phyloP scores from a whole-genome alignment of 2,329 filamentous ascomycete genomes.

The Aureobasidium musti region DNA sequence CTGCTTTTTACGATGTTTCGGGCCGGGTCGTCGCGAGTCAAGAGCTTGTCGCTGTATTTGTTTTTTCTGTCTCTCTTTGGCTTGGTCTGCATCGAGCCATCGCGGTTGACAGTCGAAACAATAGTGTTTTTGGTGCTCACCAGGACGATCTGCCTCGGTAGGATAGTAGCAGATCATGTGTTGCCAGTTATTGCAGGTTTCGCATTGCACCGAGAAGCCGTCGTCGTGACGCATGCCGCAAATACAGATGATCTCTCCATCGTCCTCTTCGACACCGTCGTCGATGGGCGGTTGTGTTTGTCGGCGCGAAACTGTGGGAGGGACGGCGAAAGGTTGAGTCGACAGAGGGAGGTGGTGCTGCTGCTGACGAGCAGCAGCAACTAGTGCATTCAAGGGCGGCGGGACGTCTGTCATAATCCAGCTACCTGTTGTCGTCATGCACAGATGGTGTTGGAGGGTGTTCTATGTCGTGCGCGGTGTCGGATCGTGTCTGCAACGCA shows the following conservation, averaged over 20 bases:
- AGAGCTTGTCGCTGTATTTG: constrained; percentile 46
- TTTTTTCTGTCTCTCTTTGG: constrained; percentile 37
- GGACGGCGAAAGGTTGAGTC: constrained; percentile 1
- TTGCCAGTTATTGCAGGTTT: constrained; percentile 95
- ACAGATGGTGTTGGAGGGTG: not conserved
- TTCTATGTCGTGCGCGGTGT: constrained; percentile 27
- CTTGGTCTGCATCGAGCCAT: constrained; percentile 64
- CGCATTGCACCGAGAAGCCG: constrained; percentile 95
- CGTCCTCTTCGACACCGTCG: constrained; percentile 63
- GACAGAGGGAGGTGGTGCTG: constrained; percentile 19
- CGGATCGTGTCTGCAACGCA: constrained; percentile 23
- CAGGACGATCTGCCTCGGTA: constrained; percentile 62
- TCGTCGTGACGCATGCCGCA: constrained; percentile 93
- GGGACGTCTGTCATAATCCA: constrained; percentile 28
- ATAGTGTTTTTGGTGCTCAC: constrained; percentile 68
- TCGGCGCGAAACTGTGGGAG: constrained; percentile 11
- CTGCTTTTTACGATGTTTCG: constrained; percentile 87
- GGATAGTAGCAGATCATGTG: constrained; percentile 98
- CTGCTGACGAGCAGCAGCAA: constrained; percentile 20
- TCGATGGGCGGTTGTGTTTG: constrained; percentile 12
- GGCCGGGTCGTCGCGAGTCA: constrained; percentile 68
- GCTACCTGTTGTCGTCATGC: constrained; percentile 22
- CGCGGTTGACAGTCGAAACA: constrained; percentile 88
- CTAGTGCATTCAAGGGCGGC: constrained; percentile 25
- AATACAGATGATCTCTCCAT: constrained; percentile 97